Percentiles rank a stretch among this genome's conserved stretches.
Evolutionary conservation across 2,329 filamentous ascomycete genomes (phyloP).

Genomic region (Fusarium chlamydosporum): DNA sequence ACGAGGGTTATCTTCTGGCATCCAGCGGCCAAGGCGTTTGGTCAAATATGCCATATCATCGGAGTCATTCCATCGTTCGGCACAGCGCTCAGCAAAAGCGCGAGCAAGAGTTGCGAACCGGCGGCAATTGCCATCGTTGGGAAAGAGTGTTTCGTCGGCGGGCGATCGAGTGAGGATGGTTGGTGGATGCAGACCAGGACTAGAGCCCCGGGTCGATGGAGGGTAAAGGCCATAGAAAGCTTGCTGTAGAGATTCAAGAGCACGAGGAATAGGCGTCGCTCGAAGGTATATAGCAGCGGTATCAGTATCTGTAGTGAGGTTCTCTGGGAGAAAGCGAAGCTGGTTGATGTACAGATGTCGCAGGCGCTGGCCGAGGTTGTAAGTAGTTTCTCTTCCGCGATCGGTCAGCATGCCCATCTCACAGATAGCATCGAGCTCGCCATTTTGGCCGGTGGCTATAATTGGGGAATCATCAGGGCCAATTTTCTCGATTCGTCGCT

Average conservation of each 20-base stretch:
- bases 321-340: slow-evolving; percentile 76
- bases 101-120: slow-evolving; percentile 78
- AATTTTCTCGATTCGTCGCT: slow-evolving; percentile 86
- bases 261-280: slow-evolving; percentile 79
- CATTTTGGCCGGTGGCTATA: slow-evolving; percentile 75
- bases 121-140: slow-evolving; percentile 81
- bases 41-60: slow-evolving; percentile 89
- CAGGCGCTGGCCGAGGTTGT: slow-evolving; percentile 75
- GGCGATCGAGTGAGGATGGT: slow-evolving; percentile 75
- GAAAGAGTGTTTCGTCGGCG: slow-evolving; percentile 82
- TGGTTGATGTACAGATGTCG: slow-evolving; percentile 81
- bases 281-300: slow-evolving; percentile 78
- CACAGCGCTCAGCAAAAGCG: slow-evolving; percentile 79
- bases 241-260: slow-evolving; percentile 83
- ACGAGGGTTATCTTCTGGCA: slow-evolving; percentile 76
- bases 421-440: slow-evolving; percentile 85
- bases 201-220: slow-evolving; percentile 57
- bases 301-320: slow-evolving; percentile 66
- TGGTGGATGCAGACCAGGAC: slow-evolving; percentile 67
- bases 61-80: slow-evolving; percentile 79
- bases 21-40: slow-evolving; percentile 83
- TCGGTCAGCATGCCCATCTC: slow-evolving; percentile 83
- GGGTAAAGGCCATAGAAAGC: slow-evolving; percentile 83
- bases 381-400: slow-evolving; percentile 78
- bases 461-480: slow-evolving; percentile 77